Evolutionary conservation across 31 red algal genomes (phyloP).

Genomic region (Odonthalia washingtoniensis): DNA sequence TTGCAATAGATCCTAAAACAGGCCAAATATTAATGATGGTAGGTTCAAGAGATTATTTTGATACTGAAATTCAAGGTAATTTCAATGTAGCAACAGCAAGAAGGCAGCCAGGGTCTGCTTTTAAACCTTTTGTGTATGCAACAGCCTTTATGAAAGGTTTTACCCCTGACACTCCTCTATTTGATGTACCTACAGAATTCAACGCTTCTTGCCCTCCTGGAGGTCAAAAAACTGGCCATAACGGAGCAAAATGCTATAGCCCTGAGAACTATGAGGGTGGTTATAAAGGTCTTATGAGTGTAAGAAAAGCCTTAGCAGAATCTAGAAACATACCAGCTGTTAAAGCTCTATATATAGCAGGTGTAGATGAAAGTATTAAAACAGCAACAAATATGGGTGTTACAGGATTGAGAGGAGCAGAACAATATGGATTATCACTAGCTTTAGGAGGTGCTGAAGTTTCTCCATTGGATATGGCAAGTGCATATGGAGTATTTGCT

Average conservation of each 20-base stretch:
- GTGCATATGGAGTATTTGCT: slow-evolving; percentile 20
- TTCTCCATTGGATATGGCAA: slow-evolving; percentile 15
- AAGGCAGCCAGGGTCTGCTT: slow-evolving; percentile 9
- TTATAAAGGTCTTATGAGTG: slow-evolving; percentile 5
- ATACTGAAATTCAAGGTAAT: slow-evolving; percentile 1
- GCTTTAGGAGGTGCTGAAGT: slow-evolving; percentile 18
- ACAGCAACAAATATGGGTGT: slow-evolving; percentile 3
- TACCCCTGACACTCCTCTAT: not conserved
- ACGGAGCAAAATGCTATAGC: not conserved
- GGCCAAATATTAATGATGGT: not conserved
- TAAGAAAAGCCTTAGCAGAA: not conserved
- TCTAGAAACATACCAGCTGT: slow-evolving; percentile 11
- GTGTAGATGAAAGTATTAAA: slow-evolving; percentile 4
- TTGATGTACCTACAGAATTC: slow-evolving; percentile 12
- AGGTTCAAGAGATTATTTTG: slow-evolving; percentile 26
- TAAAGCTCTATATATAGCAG: slow-evolving; percentile 9
- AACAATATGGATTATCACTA: slow-evolving; percentile 5
- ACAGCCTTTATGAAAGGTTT: slow-evolving; percentile 9
- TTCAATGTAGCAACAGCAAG: slow-evolving; percentile 16
- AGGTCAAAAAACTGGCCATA: not conserved
- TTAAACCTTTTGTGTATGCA: slow-evolving; percentile 26
- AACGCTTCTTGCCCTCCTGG: not conserved
- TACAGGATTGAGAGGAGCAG: not conserved
- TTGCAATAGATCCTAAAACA: slow-evolving; percentile 20
- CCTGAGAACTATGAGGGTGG: slow-evolving; percentile 7